These are phyloP conservation scores for Lactarius tabidus DNA, from an alignment of 768 basidiomycete genomes.

Conservation along the genomic window DNA sequence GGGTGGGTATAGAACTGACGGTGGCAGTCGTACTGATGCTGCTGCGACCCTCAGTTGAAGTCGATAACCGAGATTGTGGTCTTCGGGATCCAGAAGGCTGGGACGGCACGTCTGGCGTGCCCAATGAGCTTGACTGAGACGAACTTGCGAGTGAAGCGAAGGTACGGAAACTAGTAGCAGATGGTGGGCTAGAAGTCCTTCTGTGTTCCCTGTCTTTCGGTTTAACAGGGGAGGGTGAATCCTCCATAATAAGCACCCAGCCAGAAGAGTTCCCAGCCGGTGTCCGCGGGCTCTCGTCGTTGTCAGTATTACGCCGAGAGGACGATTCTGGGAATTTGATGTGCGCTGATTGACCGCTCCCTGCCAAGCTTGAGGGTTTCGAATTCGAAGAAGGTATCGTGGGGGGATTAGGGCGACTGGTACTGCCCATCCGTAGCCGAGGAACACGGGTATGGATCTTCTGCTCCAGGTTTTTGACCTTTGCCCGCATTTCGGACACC, in stretches of 20 bases:
- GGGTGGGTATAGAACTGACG: conserved; percentile 59
- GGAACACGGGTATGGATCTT: conserved; percentile 87
- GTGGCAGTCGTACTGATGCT: conserved; percentile 50
- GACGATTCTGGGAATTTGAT: conserved; percentile 33
- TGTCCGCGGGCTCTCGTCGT: conserved; percentile 41
- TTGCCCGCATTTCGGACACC: conserved; percentile 88
- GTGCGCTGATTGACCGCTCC: conserved; percentile 15
- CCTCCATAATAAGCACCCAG: conserved; percentile 90
- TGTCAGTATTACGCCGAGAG: conserved; percentile 27
- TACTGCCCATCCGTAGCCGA: conserved; percentile 76
- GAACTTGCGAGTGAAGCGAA: conserved; percentile 44
- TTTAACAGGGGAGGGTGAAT: conserved; percentile 69
- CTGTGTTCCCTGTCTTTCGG: conserved; percentile 49
- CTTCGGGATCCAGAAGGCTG: conserved; percentile 50
- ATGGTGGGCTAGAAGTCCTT: conserved; percentile 46
- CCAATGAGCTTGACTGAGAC: conserved; percentile 40
- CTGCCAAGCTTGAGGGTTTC: conserved; percentile 13
- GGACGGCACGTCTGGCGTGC: conserved; percentile 39
- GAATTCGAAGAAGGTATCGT: conserved; percentile 26
- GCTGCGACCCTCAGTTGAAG: conserved; percentile 43
- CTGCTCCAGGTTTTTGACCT: conserved; percentile 77
- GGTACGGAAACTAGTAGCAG: conserved; percentile 50
- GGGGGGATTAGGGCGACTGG: conserved; percentile 45
- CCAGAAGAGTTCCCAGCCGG: conserved; percentile 62
- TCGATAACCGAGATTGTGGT: conserved; percentile 72